Conservation (phyloP, 1,284 basidiomycete genomes). For the Sphagnurus paluster region DNA sequence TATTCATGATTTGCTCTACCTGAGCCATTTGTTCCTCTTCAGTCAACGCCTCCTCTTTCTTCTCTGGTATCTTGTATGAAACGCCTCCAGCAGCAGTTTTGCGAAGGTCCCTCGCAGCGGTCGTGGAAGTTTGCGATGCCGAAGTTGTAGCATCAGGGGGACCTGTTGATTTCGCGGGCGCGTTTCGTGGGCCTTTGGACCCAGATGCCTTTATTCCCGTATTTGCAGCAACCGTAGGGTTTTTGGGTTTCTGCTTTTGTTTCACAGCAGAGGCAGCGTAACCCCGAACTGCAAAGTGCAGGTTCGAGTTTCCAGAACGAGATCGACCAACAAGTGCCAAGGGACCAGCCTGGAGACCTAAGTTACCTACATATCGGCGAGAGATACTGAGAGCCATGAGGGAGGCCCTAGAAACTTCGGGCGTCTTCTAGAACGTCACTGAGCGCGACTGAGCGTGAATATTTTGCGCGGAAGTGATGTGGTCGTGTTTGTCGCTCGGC, state of each 20-base stretch:
- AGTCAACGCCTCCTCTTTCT: constrained; percentile 19
- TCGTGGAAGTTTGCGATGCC: constrained; percentile 6
- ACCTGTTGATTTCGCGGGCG: constrained; percentile 14
- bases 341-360: constrained; percentile 10
- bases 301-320: neutral
- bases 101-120: constrained; percentile 3
- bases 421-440: no score
- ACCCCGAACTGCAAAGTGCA: constrained; percentile 9
- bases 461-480: constrained; percentile 9
- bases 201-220: constrained; percentile 5
- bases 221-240: neutral
- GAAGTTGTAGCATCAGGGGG: constrained; percentile 14
- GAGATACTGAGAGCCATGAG: constrained; percentile 28
- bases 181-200: constrained; percentile 2
- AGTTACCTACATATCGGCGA: constrained; percentile 22
- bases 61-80: constrained; percentile 14
- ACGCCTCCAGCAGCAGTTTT: constrained; percentile 6
- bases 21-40: constrained; percentile 41
- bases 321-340: constrained; percentile 11
- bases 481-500: constrained; percentile 24
- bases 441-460: constrained; percentile 1
- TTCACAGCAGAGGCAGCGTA: constrained; percentile 15
- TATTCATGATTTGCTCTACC: constrained; percentile 40
- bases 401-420: neutral
- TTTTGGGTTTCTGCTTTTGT: constrained; percentile 12